A percentile compares a stretch with the other conserved stretches of the same genome.
Conservation (phyloP, 345 rosid genomes). For the Pelargonium nanum region DNA sequence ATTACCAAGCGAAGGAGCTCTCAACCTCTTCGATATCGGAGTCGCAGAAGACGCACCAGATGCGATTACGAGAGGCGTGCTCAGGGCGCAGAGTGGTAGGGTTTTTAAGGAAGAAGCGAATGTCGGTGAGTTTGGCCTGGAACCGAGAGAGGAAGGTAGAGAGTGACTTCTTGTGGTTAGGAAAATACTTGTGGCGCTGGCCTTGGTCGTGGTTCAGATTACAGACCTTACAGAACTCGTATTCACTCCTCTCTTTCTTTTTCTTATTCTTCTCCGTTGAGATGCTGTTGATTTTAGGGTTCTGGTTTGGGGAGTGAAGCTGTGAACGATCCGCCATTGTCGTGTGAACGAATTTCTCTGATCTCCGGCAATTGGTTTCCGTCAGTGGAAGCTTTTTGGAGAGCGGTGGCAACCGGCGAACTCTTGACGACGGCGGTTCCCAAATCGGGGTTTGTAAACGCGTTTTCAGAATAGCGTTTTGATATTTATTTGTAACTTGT, state of each 20-base stretch:
- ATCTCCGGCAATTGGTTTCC: no score
- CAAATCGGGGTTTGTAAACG: no score
- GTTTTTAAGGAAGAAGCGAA: conserved; percentile 54
- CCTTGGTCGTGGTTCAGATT: conserved; percentile 64
- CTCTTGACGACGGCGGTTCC: no score
- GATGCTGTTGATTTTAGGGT: conserved; percentile 2
- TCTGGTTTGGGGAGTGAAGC: conserved; percentile 3
- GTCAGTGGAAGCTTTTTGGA: no score
- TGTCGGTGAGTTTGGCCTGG: conserved; percentile 44
- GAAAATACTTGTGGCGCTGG: conserved; percentile 59
- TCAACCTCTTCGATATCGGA: conserved; percentile 45
- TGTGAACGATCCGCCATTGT: conserved; percentile 4
- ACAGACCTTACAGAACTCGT: conserved; percentile 75
- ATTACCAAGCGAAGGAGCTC: conserved; percentile 68
- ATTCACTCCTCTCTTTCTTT: conserved; percentile 22
- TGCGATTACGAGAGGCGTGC: conserved; percentile 45
- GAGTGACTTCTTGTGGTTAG: conserved; percentile 55
- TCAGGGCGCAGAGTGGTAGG: conserved; percentile 48
- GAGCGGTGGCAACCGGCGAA: no score
- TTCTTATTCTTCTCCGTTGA: conserved; percentile 9
- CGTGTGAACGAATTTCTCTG: not conserved
- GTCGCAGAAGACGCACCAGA: conserved; percentile 87
- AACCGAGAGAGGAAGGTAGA: conserved; percentile 48
- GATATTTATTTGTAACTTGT: no score
- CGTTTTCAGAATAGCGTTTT: no score